A percentile compares a stretch with the other conserved stretches of the same genome.
Conservation (phyloP, 225 moss, liverwort and hornwort genomes). For the Pleurozium schreberi region DNA sequence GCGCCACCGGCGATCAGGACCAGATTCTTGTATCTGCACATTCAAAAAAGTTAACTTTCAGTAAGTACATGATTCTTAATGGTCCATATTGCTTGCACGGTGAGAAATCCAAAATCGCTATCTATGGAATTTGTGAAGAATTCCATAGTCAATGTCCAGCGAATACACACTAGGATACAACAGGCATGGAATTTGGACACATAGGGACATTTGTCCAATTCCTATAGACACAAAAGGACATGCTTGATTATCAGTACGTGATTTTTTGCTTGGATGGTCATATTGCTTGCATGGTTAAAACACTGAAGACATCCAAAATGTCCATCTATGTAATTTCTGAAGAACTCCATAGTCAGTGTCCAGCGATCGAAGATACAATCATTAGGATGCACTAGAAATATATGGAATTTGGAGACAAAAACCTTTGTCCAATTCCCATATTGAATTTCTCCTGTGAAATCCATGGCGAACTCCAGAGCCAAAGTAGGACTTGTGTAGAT, state of each 20-base stretch:
- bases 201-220: too few relatives aligned
- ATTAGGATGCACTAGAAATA: background rate
- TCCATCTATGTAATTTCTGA: background rate
- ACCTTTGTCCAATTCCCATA: background rate
- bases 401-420: background rate
- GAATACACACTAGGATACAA: background rate
- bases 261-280: background rate
- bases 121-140: background rate
- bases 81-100: background rate
- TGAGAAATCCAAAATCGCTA: background rate
- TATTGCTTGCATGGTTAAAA: background rate
- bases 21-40: slow-evolving; percentile 22
- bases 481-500: background rate
- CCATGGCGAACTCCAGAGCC: background rate
- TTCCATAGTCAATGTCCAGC: background rate
- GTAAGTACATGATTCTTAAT: background rate
- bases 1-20: slow-evolving; percentile 6
- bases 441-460: background rate
- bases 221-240: background rate
- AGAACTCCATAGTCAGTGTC: background rate
- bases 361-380: background rate
- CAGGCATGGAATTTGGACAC: background rate
- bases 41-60: background rate
- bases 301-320: background rate
- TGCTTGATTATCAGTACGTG: background rate